These are phyloP conservation scores for Adansonia grandidieri DNA, from an alignment of 441 rosid species.

Conservation along the genomic window DNA sequence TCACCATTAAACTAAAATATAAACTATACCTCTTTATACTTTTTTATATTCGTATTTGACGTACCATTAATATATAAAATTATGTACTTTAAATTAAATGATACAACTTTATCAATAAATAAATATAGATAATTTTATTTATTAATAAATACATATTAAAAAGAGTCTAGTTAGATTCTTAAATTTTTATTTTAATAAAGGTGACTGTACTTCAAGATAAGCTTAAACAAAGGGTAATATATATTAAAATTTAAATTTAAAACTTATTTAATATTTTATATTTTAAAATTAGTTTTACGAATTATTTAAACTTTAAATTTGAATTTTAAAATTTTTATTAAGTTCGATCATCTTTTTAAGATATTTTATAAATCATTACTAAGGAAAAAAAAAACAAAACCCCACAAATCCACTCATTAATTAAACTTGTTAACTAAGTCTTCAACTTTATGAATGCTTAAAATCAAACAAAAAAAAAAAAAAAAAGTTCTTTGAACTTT, in stretches of 20 bases:
- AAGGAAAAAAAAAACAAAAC: not conserved
- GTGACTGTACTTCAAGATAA: too few species aligned
- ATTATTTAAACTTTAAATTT: too few species aligned
- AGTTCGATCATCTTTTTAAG: too few species aligned
- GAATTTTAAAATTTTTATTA: not conserved
- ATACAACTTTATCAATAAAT: too few species aligned
- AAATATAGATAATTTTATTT: too few species aligned
- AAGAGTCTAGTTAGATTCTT: not conserved
- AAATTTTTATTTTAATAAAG: not conserved
- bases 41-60: too few species aligned
- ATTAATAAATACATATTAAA: not conserved
- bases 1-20: not conserved
- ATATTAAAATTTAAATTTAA: too few species aligned
- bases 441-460: not conserved
- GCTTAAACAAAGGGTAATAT: too few species aligned
- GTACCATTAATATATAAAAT: too few species aligned
- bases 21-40: not conserved
- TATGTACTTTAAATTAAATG: too few species aligned
- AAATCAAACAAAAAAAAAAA: not conserved
- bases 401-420: not conserved
- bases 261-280: too few species aligned
- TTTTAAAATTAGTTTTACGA: too few species aligned
- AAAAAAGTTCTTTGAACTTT: not conserved
- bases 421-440: slow-evolving; percentile 1
- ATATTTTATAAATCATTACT: not conserved